Evolutionary conservation across 83 land plant species (phyloP), one percentile per base, ranked within the genome.

Genomic region (Diphasiastrum complanatum): DNA sequence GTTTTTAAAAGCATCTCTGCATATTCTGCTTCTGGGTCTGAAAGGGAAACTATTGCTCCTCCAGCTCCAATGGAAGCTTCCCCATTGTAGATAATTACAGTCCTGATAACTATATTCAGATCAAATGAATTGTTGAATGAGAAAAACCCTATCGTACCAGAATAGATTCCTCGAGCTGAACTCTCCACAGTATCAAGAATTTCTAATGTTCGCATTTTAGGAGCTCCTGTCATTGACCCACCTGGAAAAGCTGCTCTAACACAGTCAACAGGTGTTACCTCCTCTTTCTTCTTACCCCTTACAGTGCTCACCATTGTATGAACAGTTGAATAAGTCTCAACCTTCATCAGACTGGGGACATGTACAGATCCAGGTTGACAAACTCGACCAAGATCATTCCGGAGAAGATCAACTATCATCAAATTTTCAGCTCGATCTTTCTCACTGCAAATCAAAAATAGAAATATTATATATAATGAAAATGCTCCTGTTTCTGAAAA

Each of bases 221-320:
- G 99, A 27, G 99, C 92, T 35, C 99, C 99, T 11, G 99, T 95
- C 99, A 95, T 95, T n/a, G 99, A 89, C 34, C 99, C 99, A 33
- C 99, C 99, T 4, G 99, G 99, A 60, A 95, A 95, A 25, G 96
- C 91, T 24, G 99, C 98, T 62, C 67, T 81, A 24, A 95, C 83
- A 66, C 99, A 95, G 33, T 86, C 83, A 26, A 89, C 58, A 6
- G 86, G 77, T n/a, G 83, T 75, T 19, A 77, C 36, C 33, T 78
- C 70, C n/a, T 66, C 33, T 26, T 66, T 61, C 74, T 81, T 89
- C 66, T 70, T 65, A 11, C 99, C 99, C 33, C 79, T 72, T 3
- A 89, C 81, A 20, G 99, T 89, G 54, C 96, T 89, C 22, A 95
- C 99, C 75, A 93, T 70, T 11, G 99, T 86, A 53, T 93, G 99